Base-by-base conservation (phyloP, 805 yeast species). In the Wickerhamomyces subpelliculosus region DNA sequence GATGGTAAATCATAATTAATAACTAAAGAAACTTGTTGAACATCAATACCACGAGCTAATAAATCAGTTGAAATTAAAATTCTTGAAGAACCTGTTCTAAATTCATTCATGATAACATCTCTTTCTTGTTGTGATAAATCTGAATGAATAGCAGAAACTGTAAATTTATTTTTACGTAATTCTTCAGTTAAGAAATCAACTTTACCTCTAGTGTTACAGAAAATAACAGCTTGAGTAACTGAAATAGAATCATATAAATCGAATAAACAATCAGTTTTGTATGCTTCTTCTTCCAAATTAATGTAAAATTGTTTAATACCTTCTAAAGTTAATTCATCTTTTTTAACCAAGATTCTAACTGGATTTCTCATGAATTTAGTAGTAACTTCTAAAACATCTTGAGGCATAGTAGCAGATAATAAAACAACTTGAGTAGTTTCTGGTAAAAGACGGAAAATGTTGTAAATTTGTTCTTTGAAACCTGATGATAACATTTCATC, bases 21-120 rank as follows among this genome's bases (percentile, higher is more conserved):
- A 47, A 89, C 97, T 51, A 90, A 73, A 24, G 96, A 87, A 41
- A 89, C 96, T 69, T 89, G 97, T 70, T 89, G 97, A 38, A 89
- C 96, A 68, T 89, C 97, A 50, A 89, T 89, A 66, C 97, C 97
- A 68, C 97, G 80, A 27, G 97, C 97, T 80, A 89, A 86, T 47
- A 89, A 84, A 65, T 89, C 97, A 38, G 97, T 89, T 27, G 96
- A 76, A 50, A 89, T 90, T 58, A 90, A 72, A 38, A 90, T 90
- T 61, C 97, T 78, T 27, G 97, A 86, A 45, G 87, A 81, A 41
- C 97, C 97, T 36, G 88, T 77, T 64, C 98, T 77, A 70, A 90
- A 90, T 66, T 90, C 97, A 60, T 82, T 78, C 98, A 90, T 93
- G 61, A 93, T 82, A 57, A 78, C 72, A 63, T 89, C 96, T 69